Evolutionary conservation across 1,139 yeast species (phyloP).

Genomic region (Casaregolazyma suthepensis): DNA sequence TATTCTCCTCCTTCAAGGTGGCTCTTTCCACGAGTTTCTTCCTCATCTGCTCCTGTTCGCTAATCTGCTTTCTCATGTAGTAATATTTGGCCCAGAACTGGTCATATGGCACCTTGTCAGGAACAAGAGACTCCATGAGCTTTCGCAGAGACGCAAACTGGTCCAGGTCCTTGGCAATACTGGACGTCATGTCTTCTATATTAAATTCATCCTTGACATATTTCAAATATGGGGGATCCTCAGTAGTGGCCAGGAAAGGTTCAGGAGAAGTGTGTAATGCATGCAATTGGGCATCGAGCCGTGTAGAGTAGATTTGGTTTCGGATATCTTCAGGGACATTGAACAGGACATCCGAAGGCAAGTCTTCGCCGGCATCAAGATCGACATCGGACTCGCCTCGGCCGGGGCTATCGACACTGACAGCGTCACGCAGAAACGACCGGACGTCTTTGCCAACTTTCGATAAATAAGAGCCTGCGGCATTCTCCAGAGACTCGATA

Average conservation of each 20-base stretch:
- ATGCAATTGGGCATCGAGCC: slow-evolving; percentile 55
- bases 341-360: slow-evolving; percentile 38
- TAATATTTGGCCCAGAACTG: slow-evolving; percentile 77
- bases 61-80: slow-evolving; percentile 47
- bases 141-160: slow-evolving; percentile 49
- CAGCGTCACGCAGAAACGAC: slow-evolving; percentile 50
- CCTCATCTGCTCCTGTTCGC: slow-evolving; percentile 61
- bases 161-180: slow-evolving; percentile 45
- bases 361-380: slow-evolving; percentile 32
- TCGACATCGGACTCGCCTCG: slow-evolving; percentile 16
- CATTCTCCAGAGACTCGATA: slow-evolving; percentile 59
- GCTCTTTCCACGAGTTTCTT: slow-evolving; percentile 49
- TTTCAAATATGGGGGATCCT: slow-evolving; percentile 32
- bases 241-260: slow-evolving; percentile 36
- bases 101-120: slow-evolving; percentile 51
- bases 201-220: slow-evolving; percentile 35
- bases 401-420: slow-evolving; percentile 38
- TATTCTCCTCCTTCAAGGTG: slow-evolving; percentile 40
- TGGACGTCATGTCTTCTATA: slow-evolving; percentile 47
- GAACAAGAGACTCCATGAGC: slow-evolving; percentile 63
- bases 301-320: slow-evolving; percentile 40
- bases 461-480: slow-evolving; percentile 53
- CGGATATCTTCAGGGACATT: slow-evolving; percentile 38
- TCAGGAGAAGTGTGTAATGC: slow-evolving; percentile 44
- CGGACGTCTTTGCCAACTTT: slow-evolving; percentile 44